A percentile compares a stretch with the other conserved stretches of the same genome.
Evolutionary conservation across 768 basidiomycete species (phyloP).

Genomic region (Xanthoconium purpureum): DNA sequence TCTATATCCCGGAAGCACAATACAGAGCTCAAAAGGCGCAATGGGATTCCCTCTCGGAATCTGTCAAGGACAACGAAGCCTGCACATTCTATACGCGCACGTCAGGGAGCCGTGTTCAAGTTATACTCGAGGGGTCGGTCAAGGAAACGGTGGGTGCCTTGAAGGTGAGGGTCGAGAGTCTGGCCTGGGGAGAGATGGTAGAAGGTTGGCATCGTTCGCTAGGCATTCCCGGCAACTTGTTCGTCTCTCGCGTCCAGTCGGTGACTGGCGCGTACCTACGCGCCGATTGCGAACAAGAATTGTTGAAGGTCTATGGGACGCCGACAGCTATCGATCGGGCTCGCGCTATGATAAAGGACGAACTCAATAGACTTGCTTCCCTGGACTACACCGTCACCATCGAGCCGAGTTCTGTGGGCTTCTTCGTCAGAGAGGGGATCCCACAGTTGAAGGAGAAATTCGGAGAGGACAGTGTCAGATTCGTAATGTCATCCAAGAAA

Average conservation of each 20-base stretch:
- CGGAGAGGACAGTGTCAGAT: slow-evolving; percentile 51
- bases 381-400: slow-evolving; percentile 42
- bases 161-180: slow-evolving; percentile 57
- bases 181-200: slow-evolving; percentile 50
- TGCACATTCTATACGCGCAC: slow-evolving; percentile 33
- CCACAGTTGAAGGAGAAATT: slow-evolving; percentile 48
- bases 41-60: slow-evolving; percentile 45
- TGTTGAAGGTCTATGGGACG: slow-evolving; percentile 47
- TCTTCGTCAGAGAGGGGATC: slow-evolving; percentile 51
- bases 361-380: slow-evolving; percentile 46
- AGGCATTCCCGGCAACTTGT: slow-evolving; percentile 22
- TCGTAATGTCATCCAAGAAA: slow-evolving; percentile 40
- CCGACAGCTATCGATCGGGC: slow-evolving; percentile 39
- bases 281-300: slow-evolving; percentile 43
- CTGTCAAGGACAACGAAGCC: slow-evolving; percentile 36
- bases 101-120: slow-evolving; percentile 27
- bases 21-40: slow-evolving; percentile 47
- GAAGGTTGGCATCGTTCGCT: slow-evolving; percentile 52
- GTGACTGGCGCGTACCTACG: slow-evolving; percentile 44
- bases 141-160: slow-evolving; percentile 53
- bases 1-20: slow-evolving; percentile 46
- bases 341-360: slow-evolving; percentile 42
- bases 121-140: slow-evolving; percentile 48
- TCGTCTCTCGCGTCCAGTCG: slow-evolving; percentile 34
- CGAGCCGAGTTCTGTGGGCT: slow-evolving; percentile 40